Conservation (phyloP, 257 asterid species). For the Thymus mandschuricus region DNA sequence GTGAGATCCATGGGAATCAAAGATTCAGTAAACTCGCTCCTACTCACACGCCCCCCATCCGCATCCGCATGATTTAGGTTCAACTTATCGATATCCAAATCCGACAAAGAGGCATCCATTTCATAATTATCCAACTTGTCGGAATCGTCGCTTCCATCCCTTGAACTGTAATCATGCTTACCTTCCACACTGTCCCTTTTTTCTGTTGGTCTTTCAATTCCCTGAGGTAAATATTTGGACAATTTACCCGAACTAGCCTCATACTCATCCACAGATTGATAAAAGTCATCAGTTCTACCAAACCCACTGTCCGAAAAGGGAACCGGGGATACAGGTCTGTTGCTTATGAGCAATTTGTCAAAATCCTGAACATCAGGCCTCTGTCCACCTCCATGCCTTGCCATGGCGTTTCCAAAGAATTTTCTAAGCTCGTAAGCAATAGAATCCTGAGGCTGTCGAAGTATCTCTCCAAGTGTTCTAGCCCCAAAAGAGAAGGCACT, state of each 20-base stretch:
- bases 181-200: not conserved
- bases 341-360: slow-evolving; percentile 25
- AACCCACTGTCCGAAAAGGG: slow-evolving; percentile 32
- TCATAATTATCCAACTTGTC: slow-evolving; percentile 32
- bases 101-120: slow-evolving; percentile 24
- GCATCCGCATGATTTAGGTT: slow-evolving; percentile 25
- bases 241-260: slow-evolving; percentile 17
- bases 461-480: slow-evolving; percentile 64
- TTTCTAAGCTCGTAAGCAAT: slow-evolving; percentile 58
- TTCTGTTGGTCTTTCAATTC: slow-evolving; percentile 7
- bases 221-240: slow-evolving; percentile 20
- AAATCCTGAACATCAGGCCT: slow-evolving; percentile 59
- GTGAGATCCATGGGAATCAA: slow-evolving; percentile 52
- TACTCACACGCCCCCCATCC: slow-evolving; percentile 31
- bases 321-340: slow-evolving; percentile 29
- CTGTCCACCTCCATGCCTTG: slow-evolving; percentile 62
- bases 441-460: slow-evolving; percentile 50
- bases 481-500: slow-evolving; percentile 90
- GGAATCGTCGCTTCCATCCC: slow-evolving; percentile 29
- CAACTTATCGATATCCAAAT: not conserved
- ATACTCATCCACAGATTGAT: slow-evolving; percentile 3
- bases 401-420: slow-evolving; percentile 73
- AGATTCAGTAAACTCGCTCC: slow-evolving; percentile 38
- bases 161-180: not conserved
- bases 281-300: slow-evolving; percentile 31